Base-by-base conservation (phyloP, 331 rosid genomes). In the Stylosanthes scabra region DNA sequence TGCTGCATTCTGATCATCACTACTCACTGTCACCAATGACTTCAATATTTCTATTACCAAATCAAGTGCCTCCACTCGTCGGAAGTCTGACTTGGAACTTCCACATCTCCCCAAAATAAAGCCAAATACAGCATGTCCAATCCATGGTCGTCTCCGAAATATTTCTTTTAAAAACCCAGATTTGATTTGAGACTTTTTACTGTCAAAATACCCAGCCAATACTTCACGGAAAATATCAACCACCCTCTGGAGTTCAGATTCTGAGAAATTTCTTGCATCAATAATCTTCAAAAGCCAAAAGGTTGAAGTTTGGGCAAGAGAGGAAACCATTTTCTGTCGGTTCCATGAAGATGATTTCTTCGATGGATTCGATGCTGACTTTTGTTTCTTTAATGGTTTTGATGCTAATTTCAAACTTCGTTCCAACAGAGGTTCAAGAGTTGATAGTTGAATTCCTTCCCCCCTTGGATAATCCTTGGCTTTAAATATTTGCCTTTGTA, bases 231-330 rank as follows among this genome's bases (percentile, higher is more conserved):
- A 95, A 68, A 95, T 82, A 52, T 83, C 84, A 55, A 84, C 66
- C 72, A 90, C 76, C 71, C 75, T 75, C 74, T 82, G 93, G 64
- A 92, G 82, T 70, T 88, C 89, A 1, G 87, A 51, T 74, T 77
- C 80, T 0, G 83, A 59, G 62, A 92, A 81, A 15, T 86, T 88
- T 81, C 87, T 84, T n/a, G 93, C 85, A 76, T 95, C 96, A 8
- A 88, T 76, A 65, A 92, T 84, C 88, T 90, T 95, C 73, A 95
- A 72, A 71, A 92, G 77, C 98, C 98, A 95, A 75, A 86, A 95
- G 63, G 96, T 83, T 61, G 99, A 90, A 63, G 78, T 87, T 84
- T 90, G 90, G 56, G 91, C 92, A 74, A 95, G 88, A 54, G 92
- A 84, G 70, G 72, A 41, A 68, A 95, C 80, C 90, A 81, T 86